phyloP scores from a whole-genome alignment of 2,329 filamentous ascomycete species.

The Diplodia corticola region DNA sequence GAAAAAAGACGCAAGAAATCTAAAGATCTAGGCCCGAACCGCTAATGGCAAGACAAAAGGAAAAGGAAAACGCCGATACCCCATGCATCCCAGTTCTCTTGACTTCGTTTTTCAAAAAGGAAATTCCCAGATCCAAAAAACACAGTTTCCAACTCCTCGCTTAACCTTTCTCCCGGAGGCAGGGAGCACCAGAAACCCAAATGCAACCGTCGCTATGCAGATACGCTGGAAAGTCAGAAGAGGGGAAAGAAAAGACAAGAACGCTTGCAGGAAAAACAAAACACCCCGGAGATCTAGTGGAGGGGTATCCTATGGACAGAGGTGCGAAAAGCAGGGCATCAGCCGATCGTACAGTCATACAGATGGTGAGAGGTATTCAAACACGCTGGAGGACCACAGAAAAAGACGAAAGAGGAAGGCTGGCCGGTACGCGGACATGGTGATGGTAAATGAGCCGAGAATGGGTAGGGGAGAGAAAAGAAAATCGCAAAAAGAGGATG shows the following conservation, averaged over 20 bases:
- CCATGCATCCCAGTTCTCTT: background rate
- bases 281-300: background rate
- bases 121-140: background rate
- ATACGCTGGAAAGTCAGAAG: background rate
- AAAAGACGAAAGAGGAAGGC: background rate
- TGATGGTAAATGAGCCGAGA: background rate
- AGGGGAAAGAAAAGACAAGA: background rate
- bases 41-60: background rate
- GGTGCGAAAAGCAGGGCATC: background rate
- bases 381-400: background rate
- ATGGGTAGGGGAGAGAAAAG: background rate
- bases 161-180: background rate
- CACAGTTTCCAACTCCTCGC: background rate
- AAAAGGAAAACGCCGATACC: background rate
- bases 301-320: constrained; percentile 1
- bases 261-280: background rate
- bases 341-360: constrained; percentile 6
- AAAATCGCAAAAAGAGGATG: background rate
- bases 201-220: constrained; percentile 22
- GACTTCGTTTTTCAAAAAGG: background rate
- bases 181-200: background rate
- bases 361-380: background rate
- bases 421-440: background rate
- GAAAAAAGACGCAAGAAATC: background rate
- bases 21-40: background rate